These are phyloP conservation scores for Fusarium cicatricum DNA, from an alignment of 2,329 filamentous ascomycete genomes.

Conservation along the genomic window DNA sequence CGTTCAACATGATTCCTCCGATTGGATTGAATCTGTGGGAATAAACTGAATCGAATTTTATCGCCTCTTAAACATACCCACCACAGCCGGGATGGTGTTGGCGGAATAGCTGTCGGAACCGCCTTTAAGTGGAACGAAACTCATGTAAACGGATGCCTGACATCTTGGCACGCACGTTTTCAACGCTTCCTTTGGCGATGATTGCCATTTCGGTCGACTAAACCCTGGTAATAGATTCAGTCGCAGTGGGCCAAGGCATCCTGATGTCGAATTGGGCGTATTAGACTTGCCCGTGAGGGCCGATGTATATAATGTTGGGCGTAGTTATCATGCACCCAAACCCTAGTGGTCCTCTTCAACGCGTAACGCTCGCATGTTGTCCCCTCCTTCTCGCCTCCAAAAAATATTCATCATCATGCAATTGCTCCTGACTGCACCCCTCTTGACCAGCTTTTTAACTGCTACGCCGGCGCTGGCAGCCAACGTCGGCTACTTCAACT, in stretches of 20 bases:
- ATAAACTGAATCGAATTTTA: too few relatives aligned
- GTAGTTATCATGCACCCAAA: too few relatives aligned
- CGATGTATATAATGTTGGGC: too few relatives aligned
- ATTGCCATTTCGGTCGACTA: not conserved
- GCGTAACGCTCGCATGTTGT: not conserved
- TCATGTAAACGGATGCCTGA: not conserved
- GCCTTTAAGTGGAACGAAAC: not conserved
- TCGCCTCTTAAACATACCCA: too few relatives aligned
- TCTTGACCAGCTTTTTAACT: not conserved
- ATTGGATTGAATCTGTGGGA: too few relatives aligned
- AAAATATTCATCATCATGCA: not conserved
- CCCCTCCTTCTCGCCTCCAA: not conserved
- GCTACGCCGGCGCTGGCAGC: not conserved
- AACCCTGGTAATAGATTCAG: not conserved
- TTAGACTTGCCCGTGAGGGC: too few relatives aligned
- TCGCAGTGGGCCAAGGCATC: too few relatives aligned
- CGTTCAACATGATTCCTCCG: too few relatives aligned
- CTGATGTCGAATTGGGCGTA: too few relatives aligned
- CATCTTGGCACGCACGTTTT: not conserved
- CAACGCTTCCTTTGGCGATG: not conserved
- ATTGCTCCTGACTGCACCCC: not conserved
- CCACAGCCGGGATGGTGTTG: not conserved
- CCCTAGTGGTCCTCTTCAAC: not conserved
- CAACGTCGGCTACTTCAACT: constrained; percentile 4
- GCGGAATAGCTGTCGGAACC: not conserved